Evolutionary conservation across 176 grass and related monocot genomes (phyloP).

Genomic region (Cenchrus purpureus): DNA sequence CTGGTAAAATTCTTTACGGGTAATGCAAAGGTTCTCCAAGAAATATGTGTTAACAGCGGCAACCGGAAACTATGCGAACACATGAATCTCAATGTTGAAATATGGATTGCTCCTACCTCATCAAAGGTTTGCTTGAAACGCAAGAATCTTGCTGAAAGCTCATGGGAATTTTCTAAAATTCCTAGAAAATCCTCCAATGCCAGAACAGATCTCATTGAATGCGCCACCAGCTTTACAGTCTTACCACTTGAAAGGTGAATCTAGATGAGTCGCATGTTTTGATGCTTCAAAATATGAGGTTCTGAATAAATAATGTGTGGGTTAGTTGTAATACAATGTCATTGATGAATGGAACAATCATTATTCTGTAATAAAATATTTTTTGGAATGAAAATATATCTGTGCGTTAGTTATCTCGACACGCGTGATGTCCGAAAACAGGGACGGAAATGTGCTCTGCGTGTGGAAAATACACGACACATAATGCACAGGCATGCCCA

Average conservation of each 20-base stretch:
- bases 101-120: background rate
- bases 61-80: background rate
- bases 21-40: background rate
- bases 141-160: background rate
- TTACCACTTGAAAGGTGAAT: background rate
- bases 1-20: constrained; percentile 8
- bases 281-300: background rate
- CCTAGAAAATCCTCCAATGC: too few relatives aligned
- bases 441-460: too few relatives aligned
- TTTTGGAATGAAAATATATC: too few relatives aligned
- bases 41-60: background rate
- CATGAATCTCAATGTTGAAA: background rate
- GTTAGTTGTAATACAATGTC: background rate
- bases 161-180: background rate
- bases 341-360: too few relatives aligned
- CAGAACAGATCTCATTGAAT: background rate
- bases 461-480: too few relatives aligned
- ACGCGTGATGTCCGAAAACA: too few relatives aligned
- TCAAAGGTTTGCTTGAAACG: background rate
- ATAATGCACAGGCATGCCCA: too few relatives aligned
- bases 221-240: background rate
- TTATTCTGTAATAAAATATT: too few relatives aligned
- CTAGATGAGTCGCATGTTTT: background rate
- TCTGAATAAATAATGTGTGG: too few relatives aligned
- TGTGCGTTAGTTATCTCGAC: too few relatives aligned